Percentiles rank a stretch among this genome's conserved stretches.
Conservation (phyloP, 495 filamentous ascomycete species). For the Tuber brumale region DNA sequence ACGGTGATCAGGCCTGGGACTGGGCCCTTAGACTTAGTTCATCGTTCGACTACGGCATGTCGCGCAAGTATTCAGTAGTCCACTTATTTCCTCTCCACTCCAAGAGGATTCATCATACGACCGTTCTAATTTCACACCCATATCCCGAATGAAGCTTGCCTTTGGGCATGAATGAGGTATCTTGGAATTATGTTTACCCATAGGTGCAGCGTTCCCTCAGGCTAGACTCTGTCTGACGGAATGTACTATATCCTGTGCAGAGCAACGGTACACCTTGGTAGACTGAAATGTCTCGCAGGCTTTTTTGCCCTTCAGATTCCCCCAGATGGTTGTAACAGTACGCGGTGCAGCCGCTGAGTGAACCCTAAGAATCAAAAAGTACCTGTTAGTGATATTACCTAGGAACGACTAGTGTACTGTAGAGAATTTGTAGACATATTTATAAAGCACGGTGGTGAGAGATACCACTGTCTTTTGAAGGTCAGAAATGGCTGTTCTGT, state of each 20-base stretch:
- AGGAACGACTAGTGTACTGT: constrained; percentile 16
- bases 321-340: constrained; percentile 18
- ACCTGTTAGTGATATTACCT: constrained; percentile 8
- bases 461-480: constrained; percentile 20
- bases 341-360: constrained; percentile 18
- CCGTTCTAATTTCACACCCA: too few species aligned
- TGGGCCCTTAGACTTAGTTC: constrained; percentile 2
- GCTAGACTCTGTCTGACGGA: constrained; percentile 7
- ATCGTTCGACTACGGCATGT: constrained; percentile 19
- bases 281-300: constrained; percentile 22
- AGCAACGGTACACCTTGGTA: background rate
- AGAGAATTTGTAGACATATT: background rate
- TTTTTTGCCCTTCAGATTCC: constrained; percentile 15
- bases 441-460: background rate
- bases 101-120: too few species aligned
- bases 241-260: constrained; percentile 11
- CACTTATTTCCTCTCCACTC: constrained; percentile 10
- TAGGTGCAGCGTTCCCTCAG: background rate
- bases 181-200: constrained; percentile 13
- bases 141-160: too few species aligned
- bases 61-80: constrained; percentile 23
- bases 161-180: too few species aligned
- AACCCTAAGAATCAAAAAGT: constrained; percentile 12
- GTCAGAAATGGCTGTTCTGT: constrained; percentile 10
- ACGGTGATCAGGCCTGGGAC: constrained; percentile 6